A percentile compares a stretch with the other conserved stretches of the same genome.
phyloP scores from a whole-genome alignment of 257 asterid genomes.

The Penstemon eatonii region DNA sequence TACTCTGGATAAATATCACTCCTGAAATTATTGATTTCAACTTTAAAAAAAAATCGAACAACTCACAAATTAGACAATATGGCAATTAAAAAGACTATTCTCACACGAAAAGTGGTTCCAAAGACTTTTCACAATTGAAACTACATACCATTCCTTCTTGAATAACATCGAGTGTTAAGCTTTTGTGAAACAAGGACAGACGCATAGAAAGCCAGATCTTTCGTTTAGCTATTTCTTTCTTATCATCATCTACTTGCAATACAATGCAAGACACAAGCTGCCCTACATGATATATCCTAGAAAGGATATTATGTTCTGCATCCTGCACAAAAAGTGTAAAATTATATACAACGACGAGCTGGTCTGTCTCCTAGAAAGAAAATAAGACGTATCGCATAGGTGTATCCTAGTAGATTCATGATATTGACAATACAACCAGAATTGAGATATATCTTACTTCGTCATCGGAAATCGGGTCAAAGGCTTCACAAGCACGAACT shows the following conservation, averaged over 20 bases:
- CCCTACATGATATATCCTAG: slow-evolving; percentile 66
- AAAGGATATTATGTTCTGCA: slow-evolving; percentile 51
- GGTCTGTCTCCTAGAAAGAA: not conserved
- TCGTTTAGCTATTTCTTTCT: slow-evolving; percentile 68
- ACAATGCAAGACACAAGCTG: slow-evolving; percentile 92
- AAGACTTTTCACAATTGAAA: slow-evolving; percentile 12
- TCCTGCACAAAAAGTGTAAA: slow-evolving; percentile 42
- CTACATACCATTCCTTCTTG: slow-evolving; percentile 93
- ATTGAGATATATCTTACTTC: slow-evolving; percentile 27
- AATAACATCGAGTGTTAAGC: slow-evolving; percentile 67
- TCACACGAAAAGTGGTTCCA: slow-evolving; percentile 18
- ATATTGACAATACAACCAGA: slow-evolving; percentile 8
- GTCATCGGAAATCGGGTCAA: slow-evolving; percentile 50
- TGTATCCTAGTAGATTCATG: not conserved
- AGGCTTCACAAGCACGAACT: slow-evolving; percentile 85
- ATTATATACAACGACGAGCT: slow-evolving; percentile 9
- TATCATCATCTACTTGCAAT: slow-evolving; percentile 76
- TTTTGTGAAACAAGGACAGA: slow-evolving; percentile 70
- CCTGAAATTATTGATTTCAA: not conserved
- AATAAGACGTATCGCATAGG: not conserved
- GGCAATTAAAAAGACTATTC: slow-evolving; percentile 8
- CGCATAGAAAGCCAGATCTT: slow-evolving; percentile 95
- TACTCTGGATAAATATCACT: too few relatives aligned
- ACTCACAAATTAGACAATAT: slow-evolving; percentile 1
- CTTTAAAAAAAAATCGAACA: slow-evolving; percentile 8